Base-by-base conservation (phyloP, 805 yeast genomes). In the Yarrowia hollandica region DNA sequence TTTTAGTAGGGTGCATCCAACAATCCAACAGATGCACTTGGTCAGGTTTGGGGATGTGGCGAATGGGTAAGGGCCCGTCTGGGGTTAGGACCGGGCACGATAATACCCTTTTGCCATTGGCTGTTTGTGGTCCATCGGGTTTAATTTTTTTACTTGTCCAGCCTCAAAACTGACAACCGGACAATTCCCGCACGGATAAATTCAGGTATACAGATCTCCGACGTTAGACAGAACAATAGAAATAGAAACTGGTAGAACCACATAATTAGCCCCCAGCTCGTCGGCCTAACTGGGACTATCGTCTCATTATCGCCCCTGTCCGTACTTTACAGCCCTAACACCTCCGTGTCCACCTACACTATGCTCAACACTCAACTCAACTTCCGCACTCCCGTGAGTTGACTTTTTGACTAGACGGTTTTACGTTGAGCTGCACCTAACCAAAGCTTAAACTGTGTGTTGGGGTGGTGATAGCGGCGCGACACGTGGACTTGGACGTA, bases 1-100 rank as follows among this genome's bases (percentile, higher is more conserved):
- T 44, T 44, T 44, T 44, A 44, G 54, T 30, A 18, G 54, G n/a
- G 54, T 44, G 33, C 33, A 26, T 41, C 39, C 55, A 48, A 48
- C 55, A 48, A 48, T 48, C 55, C 55, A 48, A 48, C 55, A 48
- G 55, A 48, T 30, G 54, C 37, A 44, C 18, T 26, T 35, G 52
- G 37, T 30, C 23, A 15, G 50, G 50, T 26, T 41, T 41, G 48
- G 48, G 48, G 48, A 23, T 25, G 35, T 18, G 23, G 33, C 23
- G 23, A n/a, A 25, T 15, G 35, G 35, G 52, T 26, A 18, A 28
- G 52, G 52, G 35, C 18, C 11, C 23, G 4, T 1, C 2, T 12
- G 16, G 25, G 52, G 11, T n/a, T 4, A 14, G 18, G 9, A 7
- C 23, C 14, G 25, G 16, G 18, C 14, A n/a, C 33, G 31, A 21